Evolutionary conservation across 441 rosid genomes (phyloP).

Genomic region (Populus hybrid): DNA sequence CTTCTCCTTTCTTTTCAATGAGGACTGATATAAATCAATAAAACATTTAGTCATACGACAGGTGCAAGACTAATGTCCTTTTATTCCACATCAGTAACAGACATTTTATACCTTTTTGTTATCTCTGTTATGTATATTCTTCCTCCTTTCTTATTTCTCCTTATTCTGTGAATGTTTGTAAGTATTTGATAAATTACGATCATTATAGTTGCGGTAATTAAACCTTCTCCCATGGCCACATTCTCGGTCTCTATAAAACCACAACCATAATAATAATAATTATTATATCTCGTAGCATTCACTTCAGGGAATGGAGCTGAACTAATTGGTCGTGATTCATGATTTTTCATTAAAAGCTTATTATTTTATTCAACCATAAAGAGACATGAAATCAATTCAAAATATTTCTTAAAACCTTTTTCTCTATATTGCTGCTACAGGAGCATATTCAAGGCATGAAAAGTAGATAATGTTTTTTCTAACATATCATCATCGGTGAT

Average conservation of each 20-base stretch:
- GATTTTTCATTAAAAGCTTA: background rate
- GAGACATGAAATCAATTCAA: background rate
- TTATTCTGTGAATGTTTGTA: background rate
- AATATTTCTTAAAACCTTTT: background rate
- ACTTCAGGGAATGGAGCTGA: background rate
- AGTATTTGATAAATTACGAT: background rate
- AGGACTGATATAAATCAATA: slow-evolving; percentile 5
- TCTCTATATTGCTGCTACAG: background rate
- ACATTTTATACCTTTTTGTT: background rate
- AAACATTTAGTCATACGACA: slow-evolving; percentile 8
- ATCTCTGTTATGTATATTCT: too few relatives aligned
- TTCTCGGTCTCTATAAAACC: background rate
- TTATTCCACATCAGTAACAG: background rate
- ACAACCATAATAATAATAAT: background rate
- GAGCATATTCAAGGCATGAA: background rate
- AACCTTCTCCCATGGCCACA: too few relatives aligned
- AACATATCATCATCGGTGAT: too few relatives aligned
- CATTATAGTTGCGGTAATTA: background rate
- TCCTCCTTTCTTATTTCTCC: background rate
- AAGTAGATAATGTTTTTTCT: too few relatives aligned
- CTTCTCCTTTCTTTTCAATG: background rate
- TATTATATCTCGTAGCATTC: too few relatives aligned
- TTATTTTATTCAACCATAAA: background rate
- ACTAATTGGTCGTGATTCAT: background rate
- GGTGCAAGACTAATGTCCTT: background rate